These are phyloP conservation scores for Globisporangium camurandrum DNA, from an alignment of 352 stramenopile genomes.

Conservation along the genomic window DNA sequence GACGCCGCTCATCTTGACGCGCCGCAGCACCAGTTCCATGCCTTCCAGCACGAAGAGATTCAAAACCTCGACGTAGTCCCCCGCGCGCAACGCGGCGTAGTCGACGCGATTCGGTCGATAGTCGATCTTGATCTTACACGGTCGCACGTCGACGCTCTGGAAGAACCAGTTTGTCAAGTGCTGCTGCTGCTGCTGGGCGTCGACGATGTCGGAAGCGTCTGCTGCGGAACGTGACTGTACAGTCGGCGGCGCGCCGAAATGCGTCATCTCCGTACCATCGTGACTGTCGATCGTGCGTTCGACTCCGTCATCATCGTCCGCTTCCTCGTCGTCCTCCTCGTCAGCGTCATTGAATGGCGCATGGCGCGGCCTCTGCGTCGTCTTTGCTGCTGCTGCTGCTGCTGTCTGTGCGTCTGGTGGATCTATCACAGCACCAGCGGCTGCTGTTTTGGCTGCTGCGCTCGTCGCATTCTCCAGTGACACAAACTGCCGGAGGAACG, in stretches of 20 bases:
- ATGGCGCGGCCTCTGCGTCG: too few relatives aligned
- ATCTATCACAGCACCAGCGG: too few relatives aligned
- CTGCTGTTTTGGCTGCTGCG: conserved; percentile 12
- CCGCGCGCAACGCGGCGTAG: conserved; percentile 69
- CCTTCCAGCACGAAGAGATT: conserved; percentile 85
- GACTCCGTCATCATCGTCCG: conserved; percentile 22
- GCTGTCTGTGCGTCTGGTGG: too few relatives aligned
- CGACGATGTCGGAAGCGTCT: too few relatives aligned
- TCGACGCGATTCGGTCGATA: conserved; percentile 85
- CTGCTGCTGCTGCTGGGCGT: conserved; percentile 28
- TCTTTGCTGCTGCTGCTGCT: conserved; percentile 5
- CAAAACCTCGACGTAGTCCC: conserved; percentile 86
- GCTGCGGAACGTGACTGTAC: too few relatives aligned
- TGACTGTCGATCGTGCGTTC: conserved; percentile 20
- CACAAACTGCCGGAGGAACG: conserved; percentile 82
- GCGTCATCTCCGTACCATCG: conserved; percentile 50
- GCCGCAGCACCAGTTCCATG: conserved; percentile 83
- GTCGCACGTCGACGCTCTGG: conserved; percentile 80
- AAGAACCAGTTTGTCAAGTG: conserved; percentile 74
- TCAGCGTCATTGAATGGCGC: neutral
- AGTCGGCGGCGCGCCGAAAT: conserved; percentile 15
- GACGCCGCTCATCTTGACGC: conserved; percentile 77
- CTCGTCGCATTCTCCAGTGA: conserved; percentile 41
- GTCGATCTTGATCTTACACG: conserved; percentile 89
- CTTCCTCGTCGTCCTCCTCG: conserved; percentile 1